Evolutionary conservation across 768 basidiomycete species (phyloP), one percentile per base, ranked within the genome.

Genomic region (Butyriboletus loyo): DNA sequence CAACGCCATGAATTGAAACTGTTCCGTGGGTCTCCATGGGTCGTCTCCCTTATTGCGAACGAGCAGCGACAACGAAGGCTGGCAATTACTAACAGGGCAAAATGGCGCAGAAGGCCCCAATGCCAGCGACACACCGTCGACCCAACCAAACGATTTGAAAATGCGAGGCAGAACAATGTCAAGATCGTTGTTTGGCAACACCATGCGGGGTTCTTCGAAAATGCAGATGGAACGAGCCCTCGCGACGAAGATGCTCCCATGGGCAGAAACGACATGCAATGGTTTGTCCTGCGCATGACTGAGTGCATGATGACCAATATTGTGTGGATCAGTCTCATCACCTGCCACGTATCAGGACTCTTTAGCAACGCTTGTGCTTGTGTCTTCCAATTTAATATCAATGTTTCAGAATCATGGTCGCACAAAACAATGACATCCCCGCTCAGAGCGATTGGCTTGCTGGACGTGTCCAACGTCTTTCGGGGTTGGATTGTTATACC

Each of bases 141-240:
- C 77, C 85, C 85, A 87, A 15, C 85, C 85, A 57, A 85, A 86
- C 3, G 81, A 79, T 1, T 75, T 77, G 35, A 75, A 62, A 0
- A 78, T 71, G 1, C 60, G 47, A 49, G 79, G 75, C 0, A 70
- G 50, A 4, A 52, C 48, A 4, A 46, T 49, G 30, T 58, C 46
- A 11, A 64, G 61, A 27, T 55, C 25, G 8, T 58, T 39, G 0
- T 50, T 56, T 9, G 57, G 57, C 24, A 58, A 34, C 8, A 53
- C 55, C 27, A 85, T 72, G 3, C 50, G 56, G 0, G 84, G 83
- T 14, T 72, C 66, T 2, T 74, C 71, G 52, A 86, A 87, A 8
- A 85, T 70, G 51, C 80, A 74, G 5, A 86, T 67, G 1, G 82
- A 83, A 11, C 77, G 79, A 8, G 82, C 82, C 34, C 85, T 75